Evolutionary conservation across 2,329 filamentous ascomycete species (phyloP), one percentile per base, ranked within the genome.

Genomic region (Colletotrichum endophyticum): DNA sequence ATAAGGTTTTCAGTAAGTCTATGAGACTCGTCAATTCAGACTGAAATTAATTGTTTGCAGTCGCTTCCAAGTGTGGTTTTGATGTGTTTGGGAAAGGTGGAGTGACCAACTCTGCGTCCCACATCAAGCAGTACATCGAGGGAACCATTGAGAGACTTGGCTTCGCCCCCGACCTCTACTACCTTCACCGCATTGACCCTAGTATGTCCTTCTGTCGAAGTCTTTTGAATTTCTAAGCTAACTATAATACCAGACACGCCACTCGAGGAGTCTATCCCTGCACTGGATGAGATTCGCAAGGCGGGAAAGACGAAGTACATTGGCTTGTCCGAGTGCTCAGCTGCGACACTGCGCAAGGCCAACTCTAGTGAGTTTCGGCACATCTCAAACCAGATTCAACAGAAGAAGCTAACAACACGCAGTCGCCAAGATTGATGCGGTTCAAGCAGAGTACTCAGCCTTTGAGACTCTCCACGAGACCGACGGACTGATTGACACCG

Each of bases 21-120:
- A 19, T 5, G 7, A n/a, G 11, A 13, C 36, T 6, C 39, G 3
- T 34, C 2, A 8, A 13, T 2, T 8, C 3, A 16, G n/a, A 7
- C 2, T 25, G 66, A 22, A 44, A 19, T 36, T 36, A 25, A 67
- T 4, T 28, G 4, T 22, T 6, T 27, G 1, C 44, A 88, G 87
- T 89, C 70, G 88, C 87, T 8, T 89, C 88, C 0, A 89, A 89
- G 71, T 89, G 88, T 75, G 88, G 87, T 0, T 83, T 89, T 53
- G 79, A 84, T 16, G 80, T 81, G 5, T 86, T 87, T 57, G 73
- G 62, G 28, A 79, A 79, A 2, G 79, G 81, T 6, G 22, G 44
- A 3, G 82, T 88, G 34, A 88, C 86, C 64, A 89, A 89, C 78
- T 87, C 85, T 5, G 81, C 87, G 2, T 73, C 83, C 0, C 88